phyloP scores from a whole-genome alignment of 805 yeast species.

The Phaffomyces thermotolerans region DNA sequence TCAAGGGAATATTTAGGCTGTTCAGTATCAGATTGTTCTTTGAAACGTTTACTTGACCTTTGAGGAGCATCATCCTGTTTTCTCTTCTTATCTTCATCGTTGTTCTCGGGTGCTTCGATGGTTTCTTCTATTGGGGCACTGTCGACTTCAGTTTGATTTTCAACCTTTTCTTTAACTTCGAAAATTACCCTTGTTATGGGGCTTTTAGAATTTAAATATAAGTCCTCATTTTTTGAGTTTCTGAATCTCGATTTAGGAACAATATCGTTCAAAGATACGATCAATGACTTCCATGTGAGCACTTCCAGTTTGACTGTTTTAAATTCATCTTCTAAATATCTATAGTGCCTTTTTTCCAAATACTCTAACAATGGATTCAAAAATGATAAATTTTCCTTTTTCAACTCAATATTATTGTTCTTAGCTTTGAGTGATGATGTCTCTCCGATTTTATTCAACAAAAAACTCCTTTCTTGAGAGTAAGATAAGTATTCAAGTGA shows the following conservation, averaged over 20 bases:
- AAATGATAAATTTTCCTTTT: conserved; percentile 6
- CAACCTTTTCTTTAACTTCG: conserved; percentile 5
- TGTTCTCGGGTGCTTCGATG: background rate
- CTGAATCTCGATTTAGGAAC: conserved; percentile 30
- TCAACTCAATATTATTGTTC: background rate
- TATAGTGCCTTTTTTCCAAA: conserved; percentile 3
- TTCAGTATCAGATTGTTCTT: conserved; percentile 25
- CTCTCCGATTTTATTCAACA: conserved; percentile 4
- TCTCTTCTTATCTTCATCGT: conserved; percentile 9
- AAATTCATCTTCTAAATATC: conserved; percentile 8
- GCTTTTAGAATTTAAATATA: conserved; percentile 42
- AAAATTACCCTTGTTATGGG: conserved; percentile 38
- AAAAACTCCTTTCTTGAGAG: conserved; percentile 8
- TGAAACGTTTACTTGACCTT: conserved; percentile 35
- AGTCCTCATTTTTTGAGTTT: conserved; percentile 36
- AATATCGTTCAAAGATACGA: conserved; percentile 18
- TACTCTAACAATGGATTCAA: conserved; percentile 14
- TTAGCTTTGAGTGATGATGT: background rate
- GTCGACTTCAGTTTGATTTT: background rate
- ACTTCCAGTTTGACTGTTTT: conserved; percentile 12
- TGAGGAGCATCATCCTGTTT: conserved; percentile 21
- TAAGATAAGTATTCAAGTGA: conserved; percentile 9
- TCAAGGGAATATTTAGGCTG: background rate
- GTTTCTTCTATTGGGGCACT: background rate
- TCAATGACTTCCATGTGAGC: conserved; percentile 25